phyloP scores from a whole-genome alignment of 192 early-diverging fungal species.

The Coemansia sp. region DNA sequence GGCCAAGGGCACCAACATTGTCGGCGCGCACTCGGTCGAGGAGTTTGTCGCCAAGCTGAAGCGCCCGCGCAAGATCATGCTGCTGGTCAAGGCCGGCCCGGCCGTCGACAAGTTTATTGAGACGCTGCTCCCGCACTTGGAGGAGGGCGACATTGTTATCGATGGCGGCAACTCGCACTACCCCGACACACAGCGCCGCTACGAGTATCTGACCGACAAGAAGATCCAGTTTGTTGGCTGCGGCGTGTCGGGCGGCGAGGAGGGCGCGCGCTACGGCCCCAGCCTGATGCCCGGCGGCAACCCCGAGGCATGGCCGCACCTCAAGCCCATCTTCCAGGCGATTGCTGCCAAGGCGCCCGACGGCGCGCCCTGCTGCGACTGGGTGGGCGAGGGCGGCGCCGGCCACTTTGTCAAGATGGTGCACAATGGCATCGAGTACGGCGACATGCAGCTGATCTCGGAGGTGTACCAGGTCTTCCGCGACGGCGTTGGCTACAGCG shows the following conservation, averaged over 20 bases:
- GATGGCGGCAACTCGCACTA: constrained; percentile 99
- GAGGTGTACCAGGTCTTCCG: constrained; percentile 94
- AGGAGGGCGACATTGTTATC: constrained; percentile 92
- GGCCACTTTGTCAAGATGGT: constrained; percentile 99
- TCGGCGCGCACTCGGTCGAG: constrained; percentile 91
- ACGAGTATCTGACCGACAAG: constrained; percentile 83
- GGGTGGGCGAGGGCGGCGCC: constrained; percentile 95
- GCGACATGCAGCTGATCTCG: constrained; percentile 98
- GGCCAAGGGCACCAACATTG: constrained; percentile 93
- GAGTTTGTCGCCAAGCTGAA: constrained; percentile 93
- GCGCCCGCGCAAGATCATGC: constrained; percentile 95
- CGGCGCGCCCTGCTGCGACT: constrained; percentile 93
- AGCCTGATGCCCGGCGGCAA: constrained; percentile 97
- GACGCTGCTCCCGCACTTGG: constrained; percentile 81
- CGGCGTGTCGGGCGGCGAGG: constrained; percentile 98
- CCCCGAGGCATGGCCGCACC: constrained; percentile 83
- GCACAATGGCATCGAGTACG: constrained; percentile 99
- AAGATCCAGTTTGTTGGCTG: constrained; percentile 92
- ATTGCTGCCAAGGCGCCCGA: constrained; percentile 83
- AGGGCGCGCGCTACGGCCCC: constrained; percentile 96
- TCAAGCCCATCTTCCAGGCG: constrained; percentile 96
- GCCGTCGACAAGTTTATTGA: constrained; percentile 96
- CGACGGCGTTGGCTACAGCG: constrained; percentile 71
- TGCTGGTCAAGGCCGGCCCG: constrained; percentile 94
- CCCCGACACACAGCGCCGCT: constrained; percentile 89